phyloP scores from a whole-genome alignment of 2,329 filamentous ascomycete genomes.

The Paramyrothecium roridum region DNA sequence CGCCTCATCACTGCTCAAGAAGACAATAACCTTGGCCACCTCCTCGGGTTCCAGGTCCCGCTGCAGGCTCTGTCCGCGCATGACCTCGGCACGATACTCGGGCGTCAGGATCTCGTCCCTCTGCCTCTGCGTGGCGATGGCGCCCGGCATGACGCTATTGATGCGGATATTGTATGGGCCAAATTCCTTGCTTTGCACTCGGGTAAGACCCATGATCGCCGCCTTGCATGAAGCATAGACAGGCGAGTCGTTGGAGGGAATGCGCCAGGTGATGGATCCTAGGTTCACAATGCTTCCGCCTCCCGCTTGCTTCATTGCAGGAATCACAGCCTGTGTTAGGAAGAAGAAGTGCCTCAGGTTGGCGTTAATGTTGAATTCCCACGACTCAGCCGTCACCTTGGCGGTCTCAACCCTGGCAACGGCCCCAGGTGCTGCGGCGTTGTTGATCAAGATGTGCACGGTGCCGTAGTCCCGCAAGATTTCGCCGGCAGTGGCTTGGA shows the following conservation, averaged over 20 bases:
- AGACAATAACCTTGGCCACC: constrained; percentile 42
- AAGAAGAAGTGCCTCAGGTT: constrained; percentile 54
- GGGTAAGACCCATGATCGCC: constrained; percentile 52
- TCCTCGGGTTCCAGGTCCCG: constrained; percentile 36
- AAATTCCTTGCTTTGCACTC: constrained; percentile 52
- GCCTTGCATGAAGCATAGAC: constrained; percentile 51
- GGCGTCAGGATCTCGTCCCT: constrained; percentile 38
- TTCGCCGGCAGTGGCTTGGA: constrained; percentile 28
- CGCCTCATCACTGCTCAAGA: constrained; percentile 42
- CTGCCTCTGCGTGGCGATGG: constrained; percentile 43
- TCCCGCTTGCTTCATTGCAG: constrained; percentile 45
- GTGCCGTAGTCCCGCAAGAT: constrained; percentile 20
- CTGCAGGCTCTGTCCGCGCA: constrained; percentile 39
- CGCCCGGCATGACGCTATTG: constrained; percentile 47
- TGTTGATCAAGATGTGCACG: constrained; percentile 82
- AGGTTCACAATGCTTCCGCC: constrained; percentile 53
- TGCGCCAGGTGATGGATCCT: constrained; percentile 45
- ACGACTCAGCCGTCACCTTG: constrained; percentile 35
- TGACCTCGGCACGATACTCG: constrained; percentile 33
- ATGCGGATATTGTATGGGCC: constrained; percentile 42
- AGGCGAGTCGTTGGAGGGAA: constrained; percentile 39
- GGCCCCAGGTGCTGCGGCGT: constrained; percentile 43
- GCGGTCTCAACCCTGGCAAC: constrained; percentile 21
- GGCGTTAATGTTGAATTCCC: constrained; percentile 38
- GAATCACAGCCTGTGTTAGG: constrained; percentile 67